Conservation (phyloP, 2,329 filamentous ascomycete genomes). For the Verticillium tricorpus region DNA sequence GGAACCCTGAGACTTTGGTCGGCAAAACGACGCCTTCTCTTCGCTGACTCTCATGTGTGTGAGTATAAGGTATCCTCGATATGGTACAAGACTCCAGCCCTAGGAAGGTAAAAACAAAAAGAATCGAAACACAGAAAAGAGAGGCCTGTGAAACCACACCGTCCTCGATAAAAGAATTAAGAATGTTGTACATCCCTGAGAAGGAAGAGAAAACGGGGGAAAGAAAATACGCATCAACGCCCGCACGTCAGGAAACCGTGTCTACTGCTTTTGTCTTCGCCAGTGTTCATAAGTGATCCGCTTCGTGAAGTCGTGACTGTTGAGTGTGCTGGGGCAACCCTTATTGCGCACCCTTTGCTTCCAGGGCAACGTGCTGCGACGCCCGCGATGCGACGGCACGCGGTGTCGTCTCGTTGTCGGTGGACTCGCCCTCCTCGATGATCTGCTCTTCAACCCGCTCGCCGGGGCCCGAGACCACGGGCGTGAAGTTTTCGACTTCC, state of each 20-base stretch:
- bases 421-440: conserved; percentile 16
- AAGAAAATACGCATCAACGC: conserved; percentile 1
- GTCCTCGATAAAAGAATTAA: not conserved
- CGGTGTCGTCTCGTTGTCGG: not conserved
- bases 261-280: not conserved
- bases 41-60: not conserved
- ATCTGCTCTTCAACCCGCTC: conserved; percentile 43
- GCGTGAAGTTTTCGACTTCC: conserved; percentile 56
- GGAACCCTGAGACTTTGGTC: not conserved
- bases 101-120: not conserved
- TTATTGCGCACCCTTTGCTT: not conserved
- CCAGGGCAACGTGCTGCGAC: conserved; percentile 1
- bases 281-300: conserved; percentile 4
- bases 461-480: conserved; percentile 39
- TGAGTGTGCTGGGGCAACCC: not conserved
- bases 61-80: not conserved
- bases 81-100: not conserved
- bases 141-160: not conserved
- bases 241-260: not conserved
- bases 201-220: not conserved
- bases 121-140: not conserved
- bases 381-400: not conserved
- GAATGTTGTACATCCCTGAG: not conserved
- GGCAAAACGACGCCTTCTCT: not conserved
- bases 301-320: conserved; percentile 5